Evolutionary conservation across 257 asterid species (phyloP).

Genomic region (Salvia hispanica): DNA sequence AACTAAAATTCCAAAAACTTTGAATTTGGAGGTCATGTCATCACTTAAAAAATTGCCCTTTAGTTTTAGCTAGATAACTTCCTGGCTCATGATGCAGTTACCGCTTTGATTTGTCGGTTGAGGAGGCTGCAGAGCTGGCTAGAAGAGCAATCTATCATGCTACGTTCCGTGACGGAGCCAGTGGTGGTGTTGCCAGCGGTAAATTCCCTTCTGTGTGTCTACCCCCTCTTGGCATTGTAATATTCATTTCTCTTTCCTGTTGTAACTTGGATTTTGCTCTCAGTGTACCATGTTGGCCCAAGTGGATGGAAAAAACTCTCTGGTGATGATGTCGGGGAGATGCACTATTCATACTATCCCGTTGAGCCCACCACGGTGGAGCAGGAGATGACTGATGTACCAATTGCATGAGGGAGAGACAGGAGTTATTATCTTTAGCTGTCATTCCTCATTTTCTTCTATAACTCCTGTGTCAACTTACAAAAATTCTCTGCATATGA

Average conservation of each 20-base stretch:
- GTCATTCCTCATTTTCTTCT: constrained; percentile 18
- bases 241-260: constrained; percentile 11
- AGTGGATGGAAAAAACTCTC: constrained; percentile 86
- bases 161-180: constrained; percentile 89
- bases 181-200: constrained; percentile 94
- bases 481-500: no score
- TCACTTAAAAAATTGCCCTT: background rate
- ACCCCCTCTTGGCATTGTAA: background rate
- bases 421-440: constrained; percentile 23
- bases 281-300: constrained; percentile 88
- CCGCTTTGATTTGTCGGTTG: constrained; percentile 67
- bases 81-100: constrained; percentile 37
- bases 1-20: background rate
- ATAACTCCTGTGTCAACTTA: no score
- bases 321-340: constrained; percentile 94
- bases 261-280: constrained; percentile 25
- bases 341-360: constrained; percentile 73
- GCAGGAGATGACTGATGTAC: constrained; percentile 76
- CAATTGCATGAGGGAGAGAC: constrained; percentile 40
- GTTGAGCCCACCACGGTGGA: constrained; percentile 69
- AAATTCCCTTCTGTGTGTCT: constrained; percentile 13
- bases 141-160: constrained; percentile 88
- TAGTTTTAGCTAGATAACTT: background rate
- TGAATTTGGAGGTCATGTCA: background rate
- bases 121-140: constrained; percentile 87